Percentiles rank a stretch among this genome's conserved stretches.
phyloP scores from a whole-genome alignment of 2,329 filamentous ascomycete genomes.

The Tolypocladium ophioglossoides region DNA sequence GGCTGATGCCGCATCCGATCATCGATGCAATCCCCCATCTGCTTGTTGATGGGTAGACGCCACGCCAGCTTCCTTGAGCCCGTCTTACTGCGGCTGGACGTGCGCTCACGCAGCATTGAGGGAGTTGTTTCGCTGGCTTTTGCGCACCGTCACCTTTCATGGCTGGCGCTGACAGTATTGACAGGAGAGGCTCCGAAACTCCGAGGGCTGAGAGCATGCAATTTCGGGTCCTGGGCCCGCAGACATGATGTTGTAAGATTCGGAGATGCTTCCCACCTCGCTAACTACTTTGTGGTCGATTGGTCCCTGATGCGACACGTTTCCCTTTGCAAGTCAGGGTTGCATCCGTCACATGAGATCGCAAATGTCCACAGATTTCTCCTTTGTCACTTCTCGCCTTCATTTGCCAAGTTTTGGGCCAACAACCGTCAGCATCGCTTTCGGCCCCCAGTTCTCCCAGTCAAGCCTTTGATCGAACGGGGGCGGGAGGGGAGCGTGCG shows the following conservation, averaged over 20 bases:
- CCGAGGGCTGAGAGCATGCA: not conserved
- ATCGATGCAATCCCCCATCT: not conserved
- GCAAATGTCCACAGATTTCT: not conserved
- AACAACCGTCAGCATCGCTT: not conserved
- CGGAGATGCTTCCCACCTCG: not conserved
- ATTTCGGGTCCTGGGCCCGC: not conserved
- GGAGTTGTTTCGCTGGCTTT: not conserved
- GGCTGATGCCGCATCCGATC: not conserved
- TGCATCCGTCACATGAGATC: not conserved
- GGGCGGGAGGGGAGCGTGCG: not conserved
- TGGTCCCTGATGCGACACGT: not conserved
- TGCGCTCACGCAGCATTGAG: not conserved
- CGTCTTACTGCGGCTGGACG: not conserved
- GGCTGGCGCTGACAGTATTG: not conserved
- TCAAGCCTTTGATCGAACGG: not conserved
- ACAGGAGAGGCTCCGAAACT: not conserved
- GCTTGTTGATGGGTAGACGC: not conserved
- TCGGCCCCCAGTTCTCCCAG: not conserved
- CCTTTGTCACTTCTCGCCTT: not conserved
- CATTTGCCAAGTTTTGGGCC: not conserved
- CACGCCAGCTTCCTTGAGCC: not conserved
- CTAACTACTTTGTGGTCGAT: not conserved
- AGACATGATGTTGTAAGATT: not conserved
- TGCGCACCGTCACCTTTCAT: not conserved
- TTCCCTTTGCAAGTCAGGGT: not conserved